phyloP scores from a whole-genome alignment of 148 eudicot genomes.

The Hydrangea macrophylla region DNA sequence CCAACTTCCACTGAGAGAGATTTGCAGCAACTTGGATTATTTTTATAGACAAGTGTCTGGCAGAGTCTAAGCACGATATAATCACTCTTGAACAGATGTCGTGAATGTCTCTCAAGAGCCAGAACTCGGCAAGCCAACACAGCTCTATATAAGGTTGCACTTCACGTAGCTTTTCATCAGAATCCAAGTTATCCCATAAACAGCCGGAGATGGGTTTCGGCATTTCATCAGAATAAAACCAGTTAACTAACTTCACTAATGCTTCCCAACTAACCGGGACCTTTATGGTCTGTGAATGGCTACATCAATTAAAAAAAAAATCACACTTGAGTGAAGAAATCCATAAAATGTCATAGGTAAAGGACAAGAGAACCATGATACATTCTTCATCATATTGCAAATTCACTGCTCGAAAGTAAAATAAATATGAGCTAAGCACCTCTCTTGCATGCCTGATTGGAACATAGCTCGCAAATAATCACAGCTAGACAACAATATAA shows the following conservation, averaged over 20 bases:
- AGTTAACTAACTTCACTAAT: constrained; percentile 50
- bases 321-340: not conserved
- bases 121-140: constrained; percentile 71
- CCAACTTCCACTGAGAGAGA: constrained; percentile 60
- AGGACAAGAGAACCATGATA: not conserved
- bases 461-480: constrained; percentile 64
- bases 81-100: constrained; percentile 40
- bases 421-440: constrained; percentile 45
- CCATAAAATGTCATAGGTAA: not conserved
- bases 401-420: not conserved
- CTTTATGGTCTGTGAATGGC: constrained; percentile 48
- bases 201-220: constrained; percentile 66
- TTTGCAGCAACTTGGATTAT: constrained; percentile 58
- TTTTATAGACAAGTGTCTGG: constrained; percentile 42
- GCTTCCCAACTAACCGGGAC: constrained; percentile 74
- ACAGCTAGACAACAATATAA: constrained; percentile 59
- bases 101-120: constrained; percentile 57
- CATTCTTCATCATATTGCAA: no score
- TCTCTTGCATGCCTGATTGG: constrained; percentile 91
- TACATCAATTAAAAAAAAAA: constrained; percentile 32
- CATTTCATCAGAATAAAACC: constrained; percentile 64
- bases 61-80: constrained; percentile 49
- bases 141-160: constrained; percentile 62
- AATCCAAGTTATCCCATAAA: constrained; percentile 62
- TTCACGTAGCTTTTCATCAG: constrained; percentile 42